Conservation (phyloP, 164 flowering plant genomes). For the Vitis rotundifolia region DNA sequence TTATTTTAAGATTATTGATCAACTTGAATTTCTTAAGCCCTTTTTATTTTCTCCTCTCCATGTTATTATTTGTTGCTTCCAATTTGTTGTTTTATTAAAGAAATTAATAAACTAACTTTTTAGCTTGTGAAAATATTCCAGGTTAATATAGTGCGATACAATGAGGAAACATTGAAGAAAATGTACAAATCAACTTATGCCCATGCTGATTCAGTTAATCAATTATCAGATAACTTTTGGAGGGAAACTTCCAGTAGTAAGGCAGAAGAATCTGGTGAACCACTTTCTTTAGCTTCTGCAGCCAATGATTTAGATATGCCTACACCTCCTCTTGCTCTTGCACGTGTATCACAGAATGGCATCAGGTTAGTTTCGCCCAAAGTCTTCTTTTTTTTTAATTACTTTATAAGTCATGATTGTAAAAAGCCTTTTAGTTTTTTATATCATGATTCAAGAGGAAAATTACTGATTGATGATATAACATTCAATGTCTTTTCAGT, state of each 20-base stretch:
- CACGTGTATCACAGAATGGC: slow-evolving; percentile 51
- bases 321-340: slow-evolving; percentile 84
- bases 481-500: too few species aligned
- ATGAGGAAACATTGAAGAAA: slow-evolving; percentile 72
- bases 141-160: slow-evolving; percentile 80
- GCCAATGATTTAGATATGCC: slow-evolving; percentile 77
- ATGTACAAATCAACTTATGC: slow-evolving; percentile 37
- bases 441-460: too few species aligned
- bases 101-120: too few species aligned
- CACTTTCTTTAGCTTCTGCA: slow-evolving; percentile 35
- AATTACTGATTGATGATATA: too few species aligned
- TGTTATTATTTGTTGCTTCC: too few species aligned
- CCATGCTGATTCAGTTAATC: slow-evolving; percentile 35
- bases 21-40: too few species aligned
- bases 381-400: too few species aligned
- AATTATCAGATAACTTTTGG: slow-evolving; percentile 27
- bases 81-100: too few species aligned
- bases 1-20: too few species aligned
- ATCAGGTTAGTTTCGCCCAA: slow-evolving; percentile 49
- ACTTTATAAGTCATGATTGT: too few species aligned
- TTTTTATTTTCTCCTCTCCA: too few species aligned
- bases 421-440: too few species aligned
- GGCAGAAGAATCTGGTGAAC: slow-evolving; percentile 21
- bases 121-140: slow-evolving; percentile 23
- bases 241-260: slow-evolving; percentile 24